Conservation (phyloP, 2,329 filamentous ascomycete species). For the Penicillium sp. region DNA sequence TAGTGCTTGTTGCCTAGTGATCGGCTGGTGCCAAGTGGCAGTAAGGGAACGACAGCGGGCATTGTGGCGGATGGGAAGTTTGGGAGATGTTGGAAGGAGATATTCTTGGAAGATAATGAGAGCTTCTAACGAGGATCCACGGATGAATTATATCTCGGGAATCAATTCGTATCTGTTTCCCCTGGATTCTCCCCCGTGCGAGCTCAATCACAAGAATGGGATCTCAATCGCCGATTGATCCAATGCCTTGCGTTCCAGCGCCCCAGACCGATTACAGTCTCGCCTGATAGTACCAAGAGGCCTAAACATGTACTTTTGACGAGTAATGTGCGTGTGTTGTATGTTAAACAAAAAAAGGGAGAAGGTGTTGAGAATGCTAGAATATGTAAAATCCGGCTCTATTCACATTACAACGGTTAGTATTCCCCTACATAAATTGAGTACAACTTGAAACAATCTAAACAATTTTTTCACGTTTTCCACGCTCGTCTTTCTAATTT, state of each 20-base stretch:
- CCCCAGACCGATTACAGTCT: constrained; percentile 4
- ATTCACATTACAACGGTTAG: neutral
- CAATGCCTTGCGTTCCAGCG: constrained; percentile 5
- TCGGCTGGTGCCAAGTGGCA: constrained; percentile 12
- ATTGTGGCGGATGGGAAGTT: constrained; percentile 12
- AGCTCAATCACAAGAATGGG: constrained; percentile 3
- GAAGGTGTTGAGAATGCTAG: neutral
- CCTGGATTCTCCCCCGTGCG: constrained; percentile 1
- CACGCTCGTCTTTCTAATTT: neutral
- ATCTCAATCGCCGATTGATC: constrained; percentile 22
- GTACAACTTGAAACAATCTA: neutral
- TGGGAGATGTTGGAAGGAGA: neutral
- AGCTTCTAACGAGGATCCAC: neutral
- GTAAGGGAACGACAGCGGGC: constrained; percentile 17
- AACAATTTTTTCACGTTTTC: too few species aligned
- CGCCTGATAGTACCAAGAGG: neutral
- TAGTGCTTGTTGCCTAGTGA: constrained; percentile 20
- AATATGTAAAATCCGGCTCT: neutral
- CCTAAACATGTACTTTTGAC: neutral
- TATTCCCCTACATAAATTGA: neutral
- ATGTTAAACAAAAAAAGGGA: neutral
- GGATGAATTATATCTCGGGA: neutral
- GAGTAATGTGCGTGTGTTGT: neutral
- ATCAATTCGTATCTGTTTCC: neutral
- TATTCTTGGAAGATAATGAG: neutral